Percentiles rank a stretch among this genome's conserved stretches.
Evolutionary conservation across 2,329 filamentous ascomycete genomes (phyloP).

Genomic region (Sclerotinia glacialis): DNA sequence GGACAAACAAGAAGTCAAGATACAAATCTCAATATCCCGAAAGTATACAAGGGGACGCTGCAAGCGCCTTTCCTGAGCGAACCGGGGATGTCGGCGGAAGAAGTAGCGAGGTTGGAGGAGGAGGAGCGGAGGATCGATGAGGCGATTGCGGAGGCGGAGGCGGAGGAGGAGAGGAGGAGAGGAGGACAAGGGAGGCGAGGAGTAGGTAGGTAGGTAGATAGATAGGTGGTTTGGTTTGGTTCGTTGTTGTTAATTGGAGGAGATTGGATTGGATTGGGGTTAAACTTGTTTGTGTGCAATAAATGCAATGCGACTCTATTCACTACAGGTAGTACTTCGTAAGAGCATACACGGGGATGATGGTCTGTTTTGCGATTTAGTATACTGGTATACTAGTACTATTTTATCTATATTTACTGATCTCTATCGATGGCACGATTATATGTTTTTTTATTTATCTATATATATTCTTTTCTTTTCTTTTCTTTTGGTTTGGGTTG

Average conservation of each 20-base stretch:
- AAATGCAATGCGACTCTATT: too few relatives aligned
- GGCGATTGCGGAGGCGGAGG: conserved; percentile 36
- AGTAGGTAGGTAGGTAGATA: neutral
- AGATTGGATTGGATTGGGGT: neutral
- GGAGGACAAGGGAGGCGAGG: conserved; percentile 16
- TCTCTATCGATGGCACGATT: too few relatives aligned
- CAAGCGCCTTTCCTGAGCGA: conserved; percentile 29
- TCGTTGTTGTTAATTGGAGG: neutral
- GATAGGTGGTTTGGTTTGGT: too few relatives aligned
- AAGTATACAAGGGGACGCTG: neutral
- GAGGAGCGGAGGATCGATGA: conserved; percentile 38
- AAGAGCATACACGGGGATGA: too few relatives aligned
- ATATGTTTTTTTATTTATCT: neutral
- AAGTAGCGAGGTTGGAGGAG: conserved; percentile 35
- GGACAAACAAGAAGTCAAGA: neutral
- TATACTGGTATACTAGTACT: too few relatives aligned
- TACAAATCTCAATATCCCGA: neutral
- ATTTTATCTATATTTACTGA: neutral
- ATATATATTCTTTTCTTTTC: neutral
- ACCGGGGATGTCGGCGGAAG: conserved; percentile 33
- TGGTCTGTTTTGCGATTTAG: too few relatives aligned
- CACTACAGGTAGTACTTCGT: too few relatives aligned
- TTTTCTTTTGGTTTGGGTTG: too few relatives aligned
- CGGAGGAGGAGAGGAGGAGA: conserved; percentile 23
- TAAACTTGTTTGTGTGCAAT: too few relatives aligned